Base-by-base conservation (phyloP, 2,329 filamentous ascomycete species). In the Cephalotrichum gorgonifer region DNA sequence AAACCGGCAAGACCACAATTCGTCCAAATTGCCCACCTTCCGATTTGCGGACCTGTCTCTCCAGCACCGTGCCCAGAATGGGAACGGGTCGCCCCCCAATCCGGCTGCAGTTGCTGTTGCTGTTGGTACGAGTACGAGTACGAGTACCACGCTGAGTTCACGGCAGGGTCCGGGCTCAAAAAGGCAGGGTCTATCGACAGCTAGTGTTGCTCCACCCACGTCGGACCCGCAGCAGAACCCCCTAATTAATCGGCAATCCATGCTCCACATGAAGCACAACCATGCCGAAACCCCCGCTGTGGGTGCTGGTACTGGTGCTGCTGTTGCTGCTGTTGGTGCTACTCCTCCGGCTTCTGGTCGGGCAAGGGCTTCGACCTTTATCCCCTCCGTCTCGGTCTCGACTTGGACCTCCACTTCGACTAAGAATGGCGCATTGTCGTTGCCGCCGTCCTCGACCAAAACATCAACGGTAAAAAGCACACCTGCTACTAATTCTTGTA, bases 21-120 rank as follows among this genome's bases (percentile, higher is more conserved):
- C 74, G 35, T 78, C 75, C 53, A 78, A 78, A 56, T 62, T 78
- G 54, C 75, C 76, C 26, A 68, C 74, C 22, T 76, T 73, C 60
- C 75, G 75, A 51, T 75, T 75, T 57, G 71, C 67, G 54, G 74
- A 78, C 62, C 63, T 72, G 31, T 64, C 39, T 44, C 17, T 31
- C 47, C 31, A 50, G 49, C 38, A 35, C 47, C 20, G 49, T 20
- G 35, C 35, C 35, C 35, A n/a, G 20, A 20, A 30, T 26, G 23
- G 8, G 2, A n/a, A n/a, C n/a, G n/a, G n/a, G n/a, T n/a, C n/a
- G n/a, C 22, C 25, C 23, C 42, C 42, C 22, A 44, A 26, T 20
- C 22, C 22, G 12, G 14, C 22, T 26, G 42, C 42, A n/a, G n/a
- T n/a, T n/a, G n/a, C n/a, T n/a, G n/a, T n/a, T n/a, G n/a, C n/a